These are phyloP conservation scores for Maudiozyma saulgeensis DNA, from an alignment of 805 yeast genomes.

Conservation along the genomic window DNA sequence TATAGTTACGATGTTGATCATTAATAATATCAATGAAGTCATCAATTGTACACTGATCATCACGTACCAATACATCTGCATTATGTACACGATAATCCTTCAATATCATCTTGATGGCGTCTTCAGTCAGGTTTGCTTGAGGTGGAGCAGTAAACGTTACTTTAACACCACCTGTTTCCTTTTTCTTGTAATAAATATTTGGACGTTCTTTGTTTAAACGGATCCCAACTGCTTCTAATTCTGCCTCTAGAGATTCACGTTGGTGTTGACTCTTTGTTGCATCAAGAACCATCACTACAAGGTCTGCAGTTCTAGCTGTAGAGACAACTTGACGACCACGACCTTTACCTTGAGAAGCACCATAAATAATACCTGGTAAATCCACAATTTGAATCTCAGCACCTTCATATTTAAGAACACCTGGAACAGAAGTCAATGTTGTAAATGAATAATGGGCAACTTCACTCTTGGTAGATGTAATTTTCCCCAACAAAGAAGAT, in stretches of 20 bases:
- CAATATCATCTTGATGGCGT: slow-evolving; percentile 62
- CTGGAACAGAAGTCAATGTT: slow-evolving; percentile 92
- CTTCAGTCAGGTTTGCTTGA: slow-evolving; percentile 61
- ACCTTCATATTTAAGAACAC: slow-evolving; percentile 88
- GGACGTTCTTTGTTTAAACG: slow-evolving; percentile 77
- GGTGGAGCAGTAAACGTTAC: slow-evolving; percentile 76
- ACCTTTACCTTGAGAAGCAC: slow-evolving; percentile 95
- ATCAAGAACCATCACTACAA: slow-evolving; percentile 86
- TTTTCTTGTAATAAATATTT: slow-evolving; percentile 61
- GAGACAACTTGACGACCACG: slow-evolving; percentile 96
- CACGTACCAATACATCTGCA: slow-evolving; percentile 86
- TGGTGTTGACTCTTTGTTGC: slow-evolving; percentile 93
- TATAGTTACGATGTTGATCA: slow-evolving; percentile 76
- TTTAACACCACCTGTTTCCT: slow-evolving; percentile 88
- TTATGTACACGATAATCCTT: slow-evolving; percentile 86
- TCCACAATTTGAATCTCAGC: slow-evolving; percentile 97
- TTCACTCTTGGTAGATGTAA: slow-evolving; percentile 89
- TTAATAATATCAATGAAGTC: slow-evolving; percentile 89
- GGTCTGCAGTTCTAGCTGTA: slow-evolving; percentile 89
- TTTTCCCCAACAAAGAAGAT: slow-evolving; percentile 78
- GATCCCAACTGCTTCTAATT: slow-evolving; percentile 89
- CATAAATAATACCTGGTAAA: slow-evolving; percentile 93
- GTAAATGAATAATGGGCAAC: slow-evolving; percentile 94
- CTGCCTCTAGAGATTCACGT: slow-evolving; percentile 75
- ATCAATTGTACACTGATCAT: slow-evolving; percentile 81